Percentiles rank a stretch among this genome's conserved stretches.
phyloP scores from a whole-genome alignment of 768 basidiomycete species.

The Coprinopsis cinerea region DNA sequence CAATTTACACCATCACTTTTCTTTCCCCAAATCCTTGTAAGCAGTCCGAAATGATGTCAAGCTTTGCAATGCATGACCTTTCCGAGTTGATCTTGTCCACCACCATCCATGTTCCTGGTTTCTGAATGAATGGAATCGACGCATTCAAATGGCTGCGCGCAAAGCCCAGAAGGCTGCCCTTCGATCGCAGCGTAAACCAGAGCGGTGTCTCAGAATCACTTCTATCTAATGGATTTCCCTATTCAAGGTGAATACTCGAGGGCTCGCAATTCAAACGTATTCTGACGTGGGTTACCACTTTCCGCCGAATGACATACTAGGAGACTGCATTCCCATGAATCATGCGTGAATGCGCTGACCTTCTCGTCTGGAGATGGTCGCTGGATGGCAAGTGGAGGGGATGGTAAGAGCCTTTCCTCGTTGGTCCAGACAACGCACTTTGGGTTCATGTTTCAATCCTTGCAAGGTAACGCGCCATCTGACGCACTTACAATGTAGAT shows the following conservation, averaged over 20 bases:
- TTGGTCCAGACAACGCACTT: no score
- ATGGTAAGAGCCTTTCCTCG: conserved; percentile 38
- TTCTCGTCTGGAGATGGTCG: conserved; percentile 58
- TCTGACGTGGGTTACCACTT: no score
- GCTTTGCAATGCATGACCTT: not conserved
- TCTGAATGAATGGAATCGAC: not conserved
- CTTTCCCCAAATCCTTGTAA: not conserved
- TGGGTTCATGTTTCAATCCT: no score
- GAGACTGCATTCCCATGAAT: conserved; percentile 41
- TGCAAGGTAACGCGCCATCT: no score
- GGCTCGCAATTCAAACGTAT: no score
- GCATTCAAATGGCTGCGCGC: no score
- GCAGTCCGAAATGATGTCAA: no score
- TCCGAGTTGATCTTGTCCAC: not conserved
- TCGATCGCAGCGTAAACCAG: no score
- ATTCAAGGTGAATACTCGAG: conserved; percentile 27
- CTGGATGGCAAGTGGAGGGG: conserved; percentile 65
- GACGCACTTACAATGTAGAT: conserved; percentile 30
- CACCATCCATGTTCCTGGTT: not conserved
- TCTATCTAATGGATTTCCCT: conserved; percentile 27
- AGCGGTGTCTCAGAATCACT: not conserved
- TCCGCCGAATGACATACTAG: conserved; percentile 16
- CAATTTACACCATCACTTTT: not conserved
- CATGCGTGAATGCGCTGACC: conserved; percentile 59
- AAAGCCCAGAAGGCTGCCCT: no score